Conservation (phyloP, 2,329 filamentous ascomycete genomes). For the Pseudocercospora vitis region DNA sequence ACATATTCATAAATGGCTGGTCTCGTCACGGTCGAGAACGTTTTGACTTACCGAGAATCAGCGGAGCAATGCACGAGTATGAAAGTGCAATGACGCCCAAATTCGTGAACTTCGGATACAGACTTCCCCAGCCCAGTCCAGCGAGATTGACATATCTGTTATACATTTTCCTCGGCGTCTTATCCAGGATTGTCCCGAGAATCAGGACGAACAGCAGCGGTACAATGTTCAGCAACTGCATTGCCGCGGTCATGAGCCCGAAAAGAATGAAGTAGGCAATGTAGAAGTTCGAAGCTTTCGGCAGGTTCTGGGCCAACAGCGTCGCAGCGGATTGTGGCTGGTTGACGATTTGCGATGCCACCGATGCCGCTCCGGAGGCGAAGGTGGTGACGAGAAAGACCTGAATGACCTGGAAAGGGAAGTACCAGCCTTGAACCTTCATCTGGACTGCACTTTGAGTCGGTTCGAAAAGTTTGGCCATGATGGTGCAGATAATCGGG, state of each 20-base stretch:
- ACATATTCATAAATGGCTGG: too few species aligned
- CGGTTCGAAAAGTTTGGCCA: conserved; percentile 27
- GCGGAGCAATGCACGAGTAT: conserved; percentile 49
- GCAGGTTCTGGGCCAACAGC: conserved; percentile 38
- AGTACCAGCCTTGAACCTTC: conserved; percentile 39
- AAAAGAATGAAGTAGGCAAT: conserved; percentile 41
- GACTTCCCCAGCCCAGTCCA: conserved; percentile 45
- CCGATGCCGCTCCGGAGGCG: conserved; percentile 35
- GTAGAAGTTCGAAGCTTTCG: conserved; percentile 42
- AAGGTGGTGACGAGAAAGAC: conserved; percentile 43
- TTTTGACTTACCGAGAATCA: too few species aligned
- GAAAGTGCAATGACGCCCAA: conserved; percentile 44
- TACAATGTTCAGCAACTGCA: conserved; percentile 33
- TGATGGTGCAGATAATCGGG: conserved; percentile 43
- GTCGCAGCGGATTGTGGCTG: conserved; percentile 33
- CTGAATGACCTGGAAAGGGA: conserved; percentile 42
- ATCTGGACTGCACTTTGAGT: conserved; percentile 46
- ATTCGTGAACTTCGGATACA: conserved; percentile 46
- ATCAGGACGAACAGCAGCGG: conserved; percentile 35
- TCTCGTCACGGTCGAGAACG: too few species aligned
- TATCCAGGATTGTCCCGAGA: conserved; percentile 37
- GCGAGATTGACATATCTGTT: conserved; percentile 44
- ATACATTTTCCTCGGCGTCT: conserved; percentile 48
- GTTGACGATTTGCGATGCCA: conserved; percentile 33
- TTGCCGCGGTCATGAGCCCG: conserved; percentile 32